Conservation (phyloP, 2,329 filamentous ascomycete genomes). For the Shiraia bambusicola region DNA sequence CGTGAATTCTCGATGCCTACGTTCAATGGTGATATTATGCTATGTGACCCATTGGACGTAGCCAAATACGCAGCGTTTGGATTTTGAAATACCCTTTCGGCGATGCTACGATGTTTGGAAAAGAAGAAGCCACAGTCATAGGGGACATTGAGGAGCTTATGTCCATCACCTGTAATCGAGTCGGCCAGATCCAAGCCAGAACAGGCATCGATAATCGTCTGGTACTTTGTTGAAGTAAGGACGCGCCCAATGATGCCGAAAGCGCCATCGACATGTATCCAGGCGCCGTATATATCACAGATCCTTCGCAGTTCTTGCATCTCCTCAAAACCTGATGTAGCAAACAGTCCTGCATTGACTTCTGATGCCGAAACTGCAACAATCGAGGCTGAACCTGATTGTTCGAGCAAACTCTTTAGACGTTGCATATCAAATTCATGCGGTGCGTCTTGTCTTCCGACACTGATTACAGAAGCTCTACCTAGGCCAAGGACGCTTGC, state of each 20-base stretch:
- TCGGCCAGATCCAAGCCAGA: constrained; percentile 78
- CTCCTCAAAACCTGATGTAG: constrained; percentile 60
- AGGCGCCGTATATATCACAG: constrained; percentile 72
- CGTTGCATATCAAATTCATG: constrained; percentile 70
- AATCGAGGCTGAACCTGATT: constrained; percentile 64
- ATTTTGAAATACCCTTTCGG: constrained; percentile 71
- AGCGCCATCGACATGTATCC: constrained; percentile 89
- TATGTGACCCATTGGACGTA: constrained; percentile 38
- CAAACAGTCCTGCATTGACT: constrained; percentile 85
- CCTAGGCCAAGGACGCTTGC: constrained; percentile 81
- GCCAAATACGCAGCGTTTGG: constrained; percentile 81
- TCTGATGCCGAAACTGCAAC: constrained; percentile 82
- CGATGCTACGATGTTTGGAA: constrained; percentile 62
- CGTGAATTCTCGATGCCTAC: constrained; percentile 89
- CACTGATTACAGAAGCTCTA: constrained; percentile 63
- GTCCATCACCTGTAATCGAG: constrained; percentile 81
- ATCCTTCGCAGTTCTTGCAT: constrained; percentile 65
- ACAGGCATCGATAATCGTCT: constrained; percentile 52
- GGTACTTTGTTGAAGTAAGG: constrained; percentile 62
- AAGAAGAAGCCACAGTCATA: constrained; percentile 94
- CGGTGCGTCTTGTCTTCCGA: constrained; percentile 57
- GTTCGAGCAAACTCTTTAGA: constrained; percentile 62
- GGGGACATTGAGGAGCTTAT: constrained; percentile 92
- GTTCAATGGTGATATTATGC: constrained; percentile 79
- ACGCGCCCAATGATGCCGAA: constrained; percentile 81